phyloP scores from a whole-genome alignment of 345 rosid species.

The Moricandia moricandioides region DNA sequence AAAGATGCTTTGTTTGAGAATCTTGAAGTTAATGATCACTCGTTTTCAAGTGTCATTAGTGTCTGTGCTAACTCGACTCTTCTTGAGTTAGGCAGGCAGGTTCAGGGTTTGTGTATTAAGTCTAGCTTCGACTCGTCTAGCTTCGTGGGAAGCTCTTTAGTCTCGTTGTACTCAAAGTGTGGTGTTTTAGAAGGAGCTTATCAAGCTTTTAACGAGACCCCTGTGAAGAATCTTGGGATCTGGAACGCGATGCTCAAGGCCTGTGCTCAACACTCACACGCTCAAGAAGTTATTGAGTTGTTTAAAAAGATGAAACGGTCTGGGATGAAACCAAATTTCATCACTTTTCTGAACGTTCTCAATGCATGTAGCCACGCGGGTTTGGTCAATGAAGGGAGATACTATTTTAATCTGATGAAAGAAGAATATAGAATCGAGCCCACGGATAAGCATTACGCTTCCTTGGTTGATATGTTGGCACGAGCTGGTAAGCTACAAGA shows the following conservation, averaged over 20 bases:
- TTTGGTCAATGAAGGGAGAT: constrained; percentile 56
- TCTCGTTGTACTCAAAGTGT: constrained; percentile 77
- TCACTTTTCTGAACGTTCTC: constrained; percentile 67
- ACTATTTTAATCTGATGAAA: constrained; percentile 71
- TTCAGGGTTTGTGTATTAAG: constrained; percentile 79
- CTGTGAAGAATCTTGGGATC: constrained; percentile 63
- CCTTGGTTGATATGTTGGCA: constrained; percentile 76
- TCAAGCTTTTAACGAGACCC: constrained; percentile 53
- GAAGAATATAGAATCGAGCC: constrained; percentile 61
- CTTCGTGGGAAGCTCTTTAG: constrained; percentile 75
- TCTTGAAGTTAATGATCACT: constrained; percentile 76
- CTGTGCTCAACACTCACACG: constrained; percentile 72
- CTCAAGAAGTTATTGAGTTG: constrained; percentile 46
- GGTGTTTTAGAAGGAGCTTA: constrained; percentile 69
- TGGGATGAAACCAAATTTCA: constrained; percentile 73
- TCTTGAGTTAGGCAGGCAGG: constrained; percentile 79
- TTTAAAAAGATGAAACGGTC: constrained; percentile 54
- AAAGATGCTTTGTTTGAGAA: constrained; percentile 55
- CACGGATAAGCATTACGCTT: constrained; percentile 72
- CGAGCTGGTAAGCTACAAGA: constrained; percentile 81
- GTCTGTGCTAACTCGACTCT: constrained; percentile 72
- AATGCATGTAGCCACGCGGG: constrained; percentile 95
- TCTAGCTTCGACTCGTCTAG: constrained; percentile 60
- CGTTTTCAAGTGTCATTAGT: constrained; percentile 69
- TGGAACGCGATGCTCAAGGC: constrained; percentile 93